phyloP scores from a whole-genome alignment of 1,284 basidiomycete genomes.

The Vanrija pseudolonga region DNA sequence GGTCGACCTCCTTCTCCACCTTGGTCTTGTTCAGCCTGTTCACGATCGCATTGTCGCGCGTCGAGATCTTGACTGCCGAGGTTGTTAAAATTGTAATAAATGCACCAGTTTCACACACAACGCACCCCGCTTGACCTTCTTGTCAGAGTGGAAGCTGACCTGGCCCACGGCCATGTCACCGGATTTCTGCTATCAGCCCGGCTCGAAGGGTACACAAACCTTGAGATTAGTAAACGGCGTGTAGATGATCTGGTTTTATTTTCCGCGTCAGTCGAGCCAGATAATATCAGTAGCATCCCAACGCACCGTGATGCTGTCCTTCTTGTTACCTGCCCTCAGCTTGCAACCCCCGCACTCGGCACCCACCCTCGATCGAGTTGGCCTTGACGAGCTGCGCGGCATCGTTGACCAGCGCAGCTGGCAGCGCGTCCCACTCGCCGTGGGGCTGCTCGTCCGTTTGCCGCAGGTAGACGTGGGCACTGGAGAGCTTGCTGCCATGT shows the following conservation, averaged over 20 bases:
- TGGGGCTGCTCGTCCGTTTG: constrained; percentile 67
- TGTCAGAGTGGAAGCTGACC: constrained; percentile 89
- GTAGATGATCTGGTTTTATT: constrained; percentile 65
- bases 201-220: constrained; percentile 50
- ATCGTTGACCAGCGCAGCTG: constrained; percentile 72
- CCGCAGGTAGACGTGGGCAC: constrained; percentile 90
- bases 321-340: constrained; percentile 75
- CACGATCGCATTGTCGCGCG: constrained; percentile 83
- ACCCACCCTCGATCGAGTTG: constrained; percentile 88
- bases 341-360: background rate
- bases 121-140: constrained; percentile 73
- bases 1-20: constrained; percentile 75
- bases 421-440: constrained; percentile 75
- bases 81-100: background rate
- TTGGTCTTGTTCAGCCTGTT: constrained; percentile 96
- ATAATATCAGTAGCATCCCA: background rate
- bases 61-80: constrained; percentile 65
- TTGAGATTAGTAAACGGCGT: constrained; percentile 86
- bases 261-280: background rate
- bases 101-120: background rate
- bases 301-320: constrained; percentile 71
- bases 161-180: constrained; percentile 95
- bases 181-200: constrained; percentile 65
- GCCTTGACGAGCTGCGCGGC: constrained; percentile 95
- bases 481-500: constrained; percentile 73